phyloP scores from a whole-genome alignment of 768 basidiomycete species.

The Lactifluus piperatus region DNA sequence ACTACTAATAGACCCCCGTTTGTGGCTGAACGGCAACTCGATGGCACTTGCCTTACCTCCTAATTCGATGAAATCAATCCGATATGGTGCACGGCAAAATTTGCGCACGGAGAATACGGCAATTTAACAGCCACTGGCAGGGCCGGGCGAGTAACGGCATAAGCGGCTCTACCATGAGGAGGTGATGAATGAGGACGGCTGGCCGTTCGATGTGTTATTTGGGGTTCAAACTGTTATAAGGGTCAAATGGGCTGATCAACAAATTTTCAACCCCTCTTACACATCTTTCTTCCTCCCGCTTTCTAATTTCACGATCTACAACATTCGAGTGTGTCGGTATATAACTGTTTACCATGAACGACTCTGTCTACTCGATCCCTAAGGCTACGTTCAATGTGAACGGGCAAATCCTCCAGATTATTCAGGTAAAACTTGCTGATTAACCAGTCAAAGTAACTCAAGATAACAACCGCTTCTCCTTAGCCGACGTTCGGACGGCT shows the following conservation, averaged over 20 bases:
- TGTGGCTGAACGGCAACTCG: too few relatives aligned
- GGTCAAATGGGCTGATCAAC: neutral
- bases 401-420: constrained; percentile 1
- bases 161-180: too few relatives aligned
- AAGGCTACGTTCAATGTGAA: constrained; percentile 1
- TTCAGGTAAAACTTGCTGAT: neutral
- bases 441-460: neutral
- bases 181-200: neutral
- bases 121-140: neutral
- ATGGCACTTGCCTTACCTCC: too few relatives aligned
- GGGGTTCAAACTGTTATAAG: neutral
- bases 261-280: neutral
- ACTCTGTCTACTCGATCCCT: constrained; percentile 3
- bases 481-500: constrained; percentile 4
- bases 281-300: neutral
- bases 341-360: neutral
- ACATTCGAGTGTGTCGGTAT: neutral
- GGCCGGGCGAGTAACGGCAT: neutral
- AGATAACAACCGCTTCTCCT: neutral
- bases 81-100: neutral
- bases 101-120: neutral
- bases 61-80: neutral
- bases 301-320: neutral
- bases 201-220: neutral
- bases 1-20: too few relatives aligned